Conservation (phyloP, 371 early-diverging fungal species). For the Blakeslea trispora region DNA sequence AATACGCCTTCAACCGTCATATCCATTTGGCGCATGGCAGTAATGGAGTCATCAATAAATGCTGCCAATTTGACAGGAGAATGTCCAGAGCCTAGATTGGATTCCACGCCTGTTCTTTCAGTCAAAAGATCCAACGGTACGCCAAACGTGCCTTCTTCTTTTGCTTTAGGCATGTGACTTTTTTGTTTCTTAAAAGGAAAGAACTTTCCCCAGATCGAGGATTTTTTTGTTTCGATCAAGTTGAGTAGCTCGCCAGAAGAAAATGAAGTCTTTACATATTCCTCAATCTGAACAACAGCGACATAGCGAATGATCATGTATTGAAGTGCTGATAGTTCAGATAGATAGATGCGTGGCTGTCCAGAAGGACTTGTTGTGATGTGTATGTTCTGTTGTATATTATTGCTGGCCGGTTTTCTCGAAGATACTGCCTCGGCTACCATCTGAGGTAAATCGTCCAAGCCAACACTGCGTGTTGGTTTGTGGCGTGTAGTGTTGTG, state of each 20-base stretch:
- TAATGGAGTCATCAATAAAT: conserved; percentile 85
- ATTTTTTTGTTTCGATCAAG: conserved; percentile 70
- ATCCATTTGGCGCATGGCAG: conserved; percentile 79
- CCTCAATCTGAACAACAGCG: conserved; percentile 78
- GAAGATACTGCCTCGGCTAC: conserved; percentile 29
- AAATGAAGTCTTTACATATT: conserved; percentile 66
- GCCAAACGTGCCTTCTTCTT: conserved; percentile 64
- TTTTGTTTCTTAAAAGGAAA: conserved; percentile 63
- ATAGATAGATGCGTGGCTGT: conserved; percentile 55
- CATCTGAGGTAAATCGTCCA: conserved; percentile 37
- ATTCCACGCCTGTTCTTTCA: conserved; percentile 78
- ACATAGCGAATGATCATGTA: conserved; percentile 85
- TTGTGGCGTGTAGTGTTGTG: conserved; percentile 16
- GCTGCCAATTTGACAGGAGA: conserved; percentile 77
- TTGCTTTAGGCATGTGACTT: conserved; percentile 29
- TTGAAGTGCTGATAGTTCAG: conserved; percentile 85
- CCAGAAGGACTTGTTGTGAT: conserved; percentile 19
- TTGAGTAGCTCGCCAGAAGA: conserved; percentile 68
- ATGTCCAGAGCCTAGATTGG: conserved; percentile 77
- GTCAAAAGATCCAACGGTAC: conserved; percentile 48
- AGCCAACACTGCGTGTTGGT: conserved; percentile 26
- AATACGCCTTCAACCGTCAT: conserved; percentile 94
- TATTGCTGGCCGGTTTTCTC: not conserved
- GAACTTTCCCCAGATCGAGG: conserved; percentile 74
- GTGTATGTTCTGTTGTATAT: conserved; percentile 9